These are phyloP conservation scores for Phytopythium sindhum DNA, from an alignment of 352 stramenopile species.

Conservation along the genomic window DNA sequence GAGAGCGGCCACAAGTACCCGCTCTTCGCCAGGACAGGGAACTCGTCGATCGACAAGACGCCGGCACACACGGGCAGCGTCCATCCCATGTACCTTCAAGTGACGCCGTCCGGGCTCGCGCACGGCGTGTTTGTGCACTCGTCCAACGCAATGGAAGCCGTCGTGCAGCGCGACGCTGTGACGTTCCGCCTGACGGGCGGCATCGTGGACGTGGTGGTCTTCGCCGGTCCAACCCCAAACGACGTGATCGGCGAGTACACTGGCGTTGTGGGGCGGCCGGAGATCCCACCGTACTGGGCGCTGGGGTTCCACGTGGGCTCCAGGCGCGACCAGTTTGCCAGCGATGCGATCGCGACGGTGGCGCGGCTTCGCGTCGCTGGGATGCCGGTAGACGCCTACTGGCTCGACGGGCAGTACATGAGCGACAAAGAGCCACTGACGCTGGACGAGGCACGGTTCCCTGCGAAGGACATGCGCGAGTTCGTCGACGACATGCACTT, in stretches of 20 bases:
- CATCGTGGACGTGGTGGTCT: slow-evolving; percentile 80
- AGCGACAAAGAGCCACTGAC: slow-evolving; percentile 49
- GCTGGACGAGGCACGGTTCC: slow-evolving; percentile 56
- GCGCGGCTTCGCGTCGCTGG: slow-evolving; percentile 30
- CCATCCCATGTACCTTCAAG: slow-evolving; percentile 76
- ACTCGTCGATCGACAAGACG: slow-evolving; percentile 18
- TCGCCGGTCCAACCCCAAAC: slow-evolving; percentile 48
- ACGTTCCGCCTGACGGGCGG: slow-evolving; percentile 81
- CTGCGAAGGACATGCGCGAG: slow-evolving; percentile 24
- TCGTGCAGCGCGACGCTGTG: slow-evolving; percentile 52
- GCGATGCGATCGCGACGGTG: slow-evolving; percentile 32
- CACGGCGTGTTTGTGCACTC: slow-evolving; percentile 80
- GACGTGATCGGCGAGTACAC: slow-evolving; percentile 78
- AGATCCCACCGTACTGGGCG: slow-evolving; percentile 82
- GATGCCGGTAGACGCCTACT: slow-evolving; percentile 77
- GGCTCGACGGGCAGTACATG: slow-evolving; percentile 73
- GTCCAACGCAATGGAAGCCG: slow-evolving; percentile 86
- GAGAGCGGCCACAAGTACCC: slow-evolving; percentile 58
- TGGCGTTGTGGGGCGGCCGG: slow-evolving; percentile 60
- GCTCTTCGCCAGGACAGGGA: slow-evolving; percentile 45
- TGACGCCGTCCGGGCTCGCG: slow-evolving; percentile 34
- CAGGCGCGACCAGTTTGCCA: slow-evolving; percentile 21
- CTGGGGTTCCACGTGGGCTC: slow-evolving; percentile 81
- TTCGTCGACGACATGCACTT: slow-evolving; percentile 83
- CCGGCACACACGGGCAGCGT: slow-evolving; percentile 22